A percentile compares a stretch with the other conserved stretches of the same genome.
Conservation (phyloP, 148 eudicot genomes). For the Heliamphora exappendiculata region DNA sequence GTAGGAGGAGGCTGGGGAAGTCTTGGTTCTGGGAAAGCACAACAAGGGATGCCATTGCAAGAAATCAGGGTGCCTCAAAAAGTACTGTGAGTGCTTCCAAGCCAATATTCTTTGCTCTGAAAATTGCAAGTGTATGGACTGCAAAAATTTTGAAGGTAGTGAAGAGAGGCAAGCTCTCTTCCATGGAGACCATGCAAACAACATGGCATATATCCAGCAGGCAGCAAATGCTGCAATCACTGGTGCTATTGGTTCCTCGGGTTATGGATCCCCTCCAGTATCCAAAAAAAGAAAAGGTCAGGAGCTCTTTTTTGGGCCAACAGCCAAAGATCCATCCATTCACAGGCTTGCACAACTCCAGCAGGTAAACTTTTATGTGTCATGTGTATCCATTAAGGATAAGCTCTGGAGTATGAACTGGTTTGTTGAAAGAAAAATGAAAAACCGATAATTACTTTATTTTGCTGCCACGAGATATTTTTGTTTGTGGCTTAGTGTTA, state of each 20-base stretch:
- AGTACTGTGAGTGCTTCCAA: conserved; percentile 95
- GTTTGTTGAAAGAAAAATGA: not conserved
- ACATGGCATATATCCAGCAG: conserved; percentile 65
- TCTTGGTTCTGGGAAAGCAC: conserved; percentile 55
- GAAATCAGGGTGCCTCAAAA: conserved; percentile 91
- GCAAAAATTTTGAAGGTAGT: conserved; percentile 93
- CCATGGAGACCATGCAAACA: conserved; percentile 84
- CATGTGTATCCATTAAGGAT: not conserved
- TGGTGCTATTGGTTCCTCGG: conserved; percentile 90
- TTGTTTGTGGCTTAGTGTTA: not conserved
- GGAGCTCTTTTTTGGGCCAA: conserved; percentile 48
- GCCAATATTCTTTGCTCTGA: conserved; percentile 94
- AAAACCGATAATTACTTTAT: not conserved
- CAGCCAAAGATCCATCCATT: conserved; percentile 51
- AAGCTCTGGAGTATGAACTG: not conserved
- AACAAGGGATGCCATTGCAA: conserved; percentile 98
- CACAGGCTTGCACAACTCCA: conserved; percentile 47
- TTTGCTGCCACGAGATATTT: not conserved
- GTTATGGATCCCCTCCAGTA: conserved; percentile 67
- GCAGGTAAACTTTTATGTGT: conserved; percentile 43
- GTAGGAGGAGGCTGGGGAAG: conserved; percentile 79
- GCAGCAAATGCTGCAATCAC: conserved; percentile 97
- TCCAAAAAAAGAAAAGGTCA: conserved; percentile 71
- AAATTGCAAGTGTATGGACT: conserved; percentile 86
- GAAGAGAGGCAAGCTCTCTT: conserved; percentile 88